phyloP scores from a whole-genome alignment of 352 stramenopile genomes.

The Phytophthora ramorum region DNA sequence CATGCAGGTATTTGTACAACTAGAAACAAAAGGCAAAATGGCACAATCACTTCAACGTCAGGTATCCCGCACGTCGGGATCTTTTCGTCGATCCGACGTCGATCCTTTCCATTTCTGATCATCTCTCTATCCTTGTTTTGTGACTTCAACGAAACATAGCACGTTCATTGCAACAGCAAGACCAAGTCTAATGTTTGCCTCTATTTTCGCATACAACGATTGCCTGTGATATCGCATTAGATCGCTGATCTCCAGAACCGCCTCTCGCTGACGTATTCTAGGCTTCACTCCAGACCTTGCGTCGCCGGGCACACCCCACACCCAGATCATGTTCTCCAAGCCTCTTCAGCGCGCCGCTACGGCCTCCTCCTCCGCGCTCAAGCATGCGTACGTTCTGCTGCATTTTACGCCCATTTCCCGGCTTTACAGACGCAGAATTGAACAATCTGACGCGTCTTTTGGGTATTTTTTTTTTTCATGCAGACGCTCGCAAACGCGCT shows the following conservation, averaged over 20 bases:
- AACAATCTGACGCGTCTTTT: constrained; percentile 12
- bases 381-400: constrained; percentile 30
- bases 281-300: constrained; percentile 26
- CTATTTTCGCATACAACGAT: constrained; percentile 12
- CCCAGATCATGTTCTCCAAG: constrained; percentile 45
- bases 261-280: constrained; percentile 15
- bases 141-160: constrained; percentile 22
- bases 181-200: background rate
- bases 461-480: constrained; percentile 1
- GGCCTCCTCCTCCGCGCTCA: constrained; percentile 29
- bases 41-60: constrained; percentile 14
- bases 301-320: constrained; percentile 2
- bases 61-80: constrained; percentile 15
- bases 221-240: constrained; percentile 2
- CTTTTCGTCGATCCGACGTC: constrained; percentile 19
- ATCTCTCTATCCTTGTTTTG: background rate
- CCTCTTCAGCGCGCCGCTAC: constrained; percentile 38
- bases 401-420: background rate
- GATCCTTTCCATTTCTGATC: background rate
- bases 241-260: constrained; percentile 9
- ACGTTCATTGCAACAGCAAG: background rate
- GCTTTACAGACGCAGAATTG: constrained; percentile 1
- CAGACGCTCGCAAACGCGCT: constrained; percentile 42
- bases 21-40: constrained; percentile 21
- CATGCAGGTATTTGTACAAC: constrained; percentile 25